Percentiles rank a stretch among this genome's conserved stretches.
Evolutionary conservation across 441 rosid genomes (phyloP).

Genomic region (Macaranga tanarius): DNA sequence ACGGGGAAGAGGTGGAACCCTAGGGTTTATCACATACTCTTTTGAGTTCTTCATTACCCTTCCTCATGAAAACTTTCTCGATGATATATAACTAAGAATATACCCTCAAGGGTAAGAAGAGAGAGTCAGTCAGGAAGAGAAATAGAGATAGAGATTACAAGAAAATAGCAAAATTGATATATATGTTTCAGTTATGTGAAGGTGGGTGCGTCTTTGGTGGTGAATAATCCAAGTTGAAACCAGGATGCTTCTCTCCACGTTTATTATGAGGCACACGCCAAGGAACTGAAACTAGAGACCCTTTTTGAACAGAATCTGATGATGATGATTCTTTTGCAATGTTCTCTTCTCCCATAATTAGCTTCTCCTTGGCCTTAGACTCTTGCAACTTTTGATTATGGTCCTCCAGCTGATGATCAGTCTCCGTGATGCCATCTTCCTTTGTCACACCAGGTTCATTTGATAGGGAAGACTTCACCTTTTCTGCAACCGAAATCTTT

Average conservation of each 20-base stretch:
- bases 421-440: neutral
- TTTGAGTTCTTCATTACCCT: neutral
- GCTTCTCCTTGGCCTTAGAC: constrained; percentile 8
- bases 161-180: constrained; percentile 5
- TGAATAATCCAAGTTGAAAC: constrained; percentile 64
- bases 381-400: constrained; percentile 13
- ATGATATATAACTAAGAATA: neutral
- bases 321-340: constrained; percentile 17
- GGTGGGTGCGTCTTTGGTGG: constrained; percentile 89
- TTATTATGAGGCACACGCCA: constrained; percentile 60
- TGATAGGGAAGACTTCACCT: constrained; percentile 9
- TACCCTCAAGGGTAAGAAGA: neutral
- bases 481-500: constrained; percentile 7
- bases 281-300: constrained; percentile 39
- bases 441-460: neutral
- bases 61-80: neutral
- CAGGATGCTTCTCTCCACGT: constrained; percentile 45
- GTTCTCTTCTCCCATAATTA: neutral
- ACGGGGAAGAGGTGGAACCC: constrained; percentile 4
- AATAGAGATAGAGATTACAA: neutral
- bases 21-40: constrained; percentile 4
- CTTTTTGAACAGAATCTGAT: constrained; percentile 9
- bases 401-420: neutral
- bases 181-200: constrained; percentile 61
- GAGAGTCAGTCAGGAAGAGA: neutral